Evolutionary conservation across 164 flowering plant genomes (phyloP), one percentile per base, ranked within the genome.

Genomic region (Magnolia kwangsiensis): DNA sequence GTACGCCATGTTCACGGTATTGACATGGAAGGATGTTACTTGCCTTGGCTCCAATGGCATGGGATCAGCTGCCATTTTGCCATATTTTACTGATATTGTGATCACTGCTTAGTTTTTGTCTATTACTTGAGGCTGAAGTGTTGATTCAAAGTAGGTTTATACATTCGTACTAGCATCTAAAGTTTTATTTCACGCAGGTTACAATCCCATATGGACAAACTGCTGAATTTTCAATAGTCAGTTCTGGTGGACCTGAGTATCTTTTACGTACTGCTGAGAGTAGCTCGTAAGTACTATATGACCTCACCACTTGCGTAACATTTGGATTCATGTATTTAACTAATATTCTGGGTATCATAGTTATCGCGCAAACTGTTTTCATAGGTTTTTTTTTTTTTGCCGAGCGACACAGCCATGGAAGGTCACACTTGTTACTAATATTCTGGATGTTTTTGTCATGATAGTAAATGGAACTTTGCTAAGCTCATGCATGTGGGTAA

Each of bases 191-290:
- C 74, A 27, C 83, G n/a, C 78, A 94, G 98, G 91, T 92, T 74
- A 24, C 79, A 21, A 88, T 92, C 85, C 89, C 90, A 7, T 85
- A 70, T 84, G 95, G 92, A 73, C 81, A 83, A 66, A 77, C 85
- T 29, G 69, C 89, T 49, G 92, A 85, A 72, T 89, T 94, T 75
- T 72, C 81, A 5, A 85, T 92, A 63, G 29, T 67, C 59, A 76
- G 86, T 75, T 78, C 91, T 70, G 70, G 51, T 75, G 86, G 84
- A 23, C 78, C 13, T 74, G 91, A 87, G 75, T 85, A 83, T 82
- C 75, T 79, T 50, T 78, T 94, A 66, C 84, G 82, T 75, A 87
- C 85, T 29, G 23, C 76, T 5, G 94, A 92, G 72, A 76, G 83
- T 83, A 86, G 86, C 80, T 69, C 86, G 98, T 94, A 80, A 85